Percentiles rank a stretch among this genome's conserved stretches.
phyloP scores from a whole-genome alignment of 2,329 filamentous ascomycete genomes.

The Nemania serpens region DNA sequence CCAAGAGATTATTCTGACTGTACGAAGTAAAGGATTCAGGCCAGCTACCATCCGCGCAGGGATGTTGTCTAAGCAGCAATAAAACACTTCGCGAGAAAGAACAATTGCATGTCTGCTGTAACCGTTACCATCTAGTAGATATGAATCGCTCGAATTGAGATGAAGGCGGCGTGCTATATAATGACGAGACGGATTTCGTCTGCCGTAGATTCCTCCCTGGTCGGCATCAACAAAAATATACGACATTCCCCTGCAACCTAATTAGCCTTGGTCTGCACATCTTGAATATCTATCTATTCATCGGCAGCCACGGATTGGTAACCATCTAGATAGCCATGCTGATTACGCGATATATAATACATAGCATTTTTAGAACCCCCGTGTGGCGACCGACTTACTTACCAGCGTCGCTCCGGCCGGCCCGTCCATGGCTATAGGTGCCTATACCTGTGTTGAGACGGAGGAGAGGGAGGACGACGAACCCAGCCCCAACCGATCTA shows the following conservation, averaged over 20 bases:
- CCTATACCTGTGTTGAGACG: too few species aligned
- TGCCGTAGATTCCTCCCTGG: neutral
- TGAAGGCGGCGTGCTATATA: too few species aligned
- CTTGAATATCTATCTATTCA: neutral
- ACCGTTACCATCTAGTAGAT: too few species aligned
- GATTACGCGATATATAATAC: too few species aligned
- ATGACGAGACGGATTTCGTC: neutral
- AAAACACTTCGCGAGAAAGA: neutral
- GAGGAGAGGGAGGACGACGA: neutral
- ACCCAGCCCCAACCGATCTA: neutral
- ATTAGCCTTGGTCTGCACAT: constrained; percentile 12
- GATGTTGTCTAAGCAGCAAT: constrained; percentile 3
- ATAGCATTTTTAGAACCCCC: too few species aligned
- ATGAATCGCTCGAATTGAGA: too few species aligned
- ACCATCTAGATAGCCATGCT: too few species aligned
- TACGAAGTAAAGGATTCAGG: constrained; percentile 8
- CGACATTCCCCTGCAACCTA: constrained; percentile 3
- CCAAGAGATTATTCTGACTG: constrained; percentile 7
- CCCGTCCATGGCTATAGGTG: too few species aligned
- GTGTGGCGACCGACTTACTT: too few species aligned
- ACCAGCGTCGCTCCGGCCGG: too few species aligned
- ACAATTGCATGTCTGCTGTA: neutral
- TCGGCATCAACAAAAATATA: constrained; percentile 2
- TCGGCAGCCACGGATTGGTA: neutral
- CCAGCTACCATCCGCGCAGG: neutral